Percentiles rank a stretch among this genome's conserved stretches.
Conservation (phyloP, 208 protist species). For the Trypanosoma cruzi region DNA sequence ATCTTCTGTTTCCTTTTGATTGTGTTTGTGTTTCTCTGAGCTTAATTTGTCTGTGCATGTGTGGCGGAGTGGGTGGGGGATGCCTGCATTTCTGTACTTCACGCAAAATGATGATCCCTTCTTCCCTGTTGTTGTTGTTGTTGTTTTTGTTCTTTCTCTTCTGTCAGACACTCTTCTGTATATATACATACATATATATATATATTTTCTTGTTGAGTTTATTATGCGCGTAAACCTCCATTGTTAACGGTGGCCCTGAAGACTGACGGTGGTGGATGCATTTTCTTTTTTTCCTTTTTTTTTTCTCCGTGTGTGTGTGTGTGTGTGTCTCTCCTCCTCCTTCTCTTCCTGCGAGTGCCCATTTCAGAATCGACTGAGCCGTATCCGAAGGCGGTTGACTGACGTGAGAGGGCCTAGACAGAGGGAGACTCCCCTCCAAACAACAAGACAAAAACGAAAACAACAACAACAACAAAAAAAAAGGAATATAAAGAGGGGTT, state of each 20-base stretch:
- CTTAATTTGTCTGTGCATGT: neutral
- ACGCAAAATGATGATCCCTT: neutral
- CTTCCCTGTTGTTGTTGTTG: neutral
- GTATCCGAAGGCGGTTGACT: neutral
- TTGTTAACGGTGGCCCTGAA: neutral
- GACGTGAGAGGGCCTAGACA: neutral
- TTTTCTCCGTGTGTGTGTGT: neutral
- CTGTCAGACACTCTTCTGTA: too few relatives aligned
- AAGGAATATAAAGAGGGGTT: neutral
- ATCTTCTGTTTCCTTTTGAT: neutral
- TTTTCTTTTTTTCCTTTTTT: slow-evolving; percentile 22
- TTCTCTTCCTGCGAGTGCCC: neutral
- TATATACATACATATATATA: too few relatives aligned
- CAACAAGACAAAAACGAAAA: too few relatives aligned
- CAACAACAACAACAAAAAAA: neutral
- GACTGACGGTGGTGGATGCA: neutral
- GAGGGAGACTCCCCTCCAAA: neutral
- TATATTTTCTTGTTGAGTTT: neutral
- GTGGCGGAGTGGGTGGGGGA: neutral
- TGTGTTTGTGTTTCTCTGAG: neutral
- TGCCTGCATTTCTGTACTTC: neutral
- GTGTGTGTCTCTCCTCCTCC: neutral
- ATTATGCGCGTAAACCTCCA: neutral
- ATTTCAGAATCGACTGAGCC: neutral
- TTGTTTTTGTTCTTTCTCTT: slow-evolving; percentile 13